phyloP scores from a whole-genome alignment of 164 flowering plant species.

The Berberis vulgaris region DNA sequence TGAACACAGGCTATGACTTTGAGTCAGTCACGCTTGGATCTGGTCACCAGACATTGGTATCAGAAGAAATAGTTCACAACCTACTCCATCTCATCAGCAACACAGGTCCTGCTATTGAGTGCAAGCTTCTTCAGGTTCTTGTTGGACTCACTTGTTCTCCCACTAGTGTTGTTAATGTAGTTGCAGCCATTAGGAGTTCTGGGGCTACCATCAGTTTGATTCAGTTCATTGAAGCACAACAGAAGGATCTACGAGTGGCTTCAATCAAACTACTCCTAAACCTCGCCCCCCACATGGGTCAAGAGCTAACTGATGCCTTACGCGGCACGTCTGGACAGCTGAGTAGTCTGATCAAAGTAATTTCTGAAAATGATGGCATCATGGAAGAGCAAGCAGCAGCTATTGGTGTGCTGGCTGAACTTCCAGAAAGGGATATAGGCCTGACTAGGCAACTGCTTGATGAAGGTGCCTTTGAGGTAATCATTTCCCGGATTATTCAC shows the following conservation, averaged over 20 bases:
- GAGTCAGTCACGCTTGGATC: constrained; percentile 64
- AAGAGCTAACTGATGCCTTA: constrained; percentile 71
- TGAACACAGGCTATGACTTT: constrained; percentile 59
- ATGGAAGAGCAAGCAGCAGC: constrained; percentile 94
- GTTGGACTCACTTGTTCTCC: constrained; percentile 81
- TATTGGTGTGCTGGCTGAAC: constrained; percentile 72
- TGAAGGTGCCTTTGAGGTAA: constrained; percentile 59
- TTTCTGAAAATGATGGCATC: constrained; percentile 54
- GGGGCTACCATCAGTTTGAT: constrained; percentile 89
- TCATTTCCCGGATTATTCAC: constrained; percentile 34
- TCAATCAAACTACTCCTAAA: constrained; percentile 73
- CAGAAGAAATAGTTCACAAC: constrained; percentile 73
- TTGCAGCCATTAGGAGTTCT: constrained; percentile 78
- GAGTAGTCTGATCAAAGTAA: constrained; percentile 49
- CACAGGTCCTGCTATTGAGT: constrained; percentile 91
- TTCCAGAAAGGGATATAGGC: constrained; percentile 77
- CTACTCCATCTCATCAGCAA: constrained; percentile 91
- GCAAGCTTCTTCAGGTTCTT: constrained; percentile 93
- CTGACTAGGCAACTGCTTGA: constrained; percentile 67
- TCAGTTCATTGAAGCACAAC: constrained; percentile 92
- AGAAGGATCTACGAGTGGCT: constrained; percentile 74
- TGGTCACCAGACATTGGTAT: constrained; percentile 71
- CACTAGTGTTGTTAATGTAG: constrained; percentile 47
- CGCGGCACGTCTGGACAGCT: constrained; percentile 81
- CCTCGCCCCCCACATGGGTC: constrained; percentile 80